A percentile compares a stretch with the other conserved stretches of the same genome.
Evolutionary conservation across 1,139 yeast genomes (phyloP).

Genomic region (Yamadazyma friedrichii): DNA sequence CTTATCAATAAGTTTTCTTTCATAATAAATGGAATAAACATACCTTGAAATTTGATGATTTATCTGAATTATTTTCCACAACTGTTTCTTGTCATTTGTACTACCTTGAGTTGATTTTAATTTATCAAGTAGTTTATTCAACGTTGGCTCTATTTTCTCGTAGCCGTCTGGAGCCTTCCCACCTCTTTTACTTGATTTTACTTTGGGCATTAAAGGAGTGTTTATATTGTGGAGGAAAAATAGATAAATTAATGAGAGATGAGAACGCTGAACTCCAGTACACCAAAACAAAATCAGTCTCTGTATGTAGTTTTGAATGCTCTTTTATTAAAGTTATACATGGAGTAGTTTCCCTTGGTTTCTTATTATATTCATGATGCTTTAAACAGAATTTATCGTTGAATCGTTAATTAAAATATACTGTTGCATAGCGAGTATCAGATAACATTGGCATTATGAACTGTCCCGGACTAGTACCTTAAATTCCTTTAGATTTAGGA

Average conservation of each 20-base stretch:
- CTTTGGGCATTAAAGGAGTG: conserved; percentile 34
- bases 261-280: conserved; percentile 3
- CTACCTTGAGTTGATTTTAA: conserved; percentile 57
- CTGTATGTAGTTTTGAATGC: too few species aligned
- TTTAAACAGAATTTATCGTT: too few species aligned
- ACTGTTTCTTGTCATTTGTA: conserved; percentile 43
- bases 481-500: too few species aligned
- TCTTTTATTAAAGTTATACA: too few species aligned
- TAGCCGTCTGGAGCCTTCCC: conserved; percentile 74
- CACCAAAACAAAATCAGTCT: too few species aligned
- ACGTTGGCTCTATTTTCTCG: conserved; percentile 65
- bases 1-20: conserved; percentile 61
- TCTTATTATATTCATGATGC: too few species aligned
- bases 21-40: conserved; percentile 71
- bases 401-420: too few species aligned
- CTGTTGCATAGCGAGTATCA: too few species aligned
- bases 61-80: conserved; percentile 73
- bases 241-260: conserved; percentile 5
- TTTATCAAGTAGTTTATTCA: conserved; percentile 59
- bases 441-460: too few species aligned
- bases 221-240: background rate
- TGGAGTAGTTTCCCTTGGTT: too few species aligned
- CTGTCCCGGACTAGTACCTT: too few species aligned
- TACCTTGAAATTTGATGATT: conserved; percentile 78
- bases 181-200: conserved; percentile 39